Base-by-base conservation (phyloP, 345 rosid species). In the Cardamine chenopodiifolia region DNA sequence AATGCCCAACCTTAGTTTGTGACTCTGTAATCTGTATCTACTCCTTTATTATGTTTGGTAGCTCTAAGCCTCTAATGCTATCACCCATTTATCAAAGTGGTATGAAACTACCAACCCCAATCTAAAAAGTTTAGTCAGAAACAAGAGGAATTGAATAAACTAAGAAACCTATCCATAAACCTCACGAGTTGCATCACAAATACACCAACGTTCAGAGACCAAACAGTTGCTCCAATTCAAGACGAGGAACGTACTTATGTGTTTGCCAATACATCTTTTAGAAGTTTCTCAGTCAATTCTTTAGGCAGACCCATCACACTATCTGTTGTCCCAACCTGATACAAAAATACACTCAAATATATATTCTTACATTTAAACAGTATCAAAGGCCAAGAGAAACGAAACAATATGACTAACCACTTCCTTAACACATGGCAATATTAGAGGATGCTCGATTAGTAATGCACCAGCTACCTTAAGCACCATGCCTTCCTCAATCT, bases 251-350 rank as follows among this genome's bases (percentile, higher is more conserved):
- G 19, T 42, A 58, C 42, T n/a, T 55, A 74, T 17, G 39, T 32
- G 61, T 7, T 70, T 63, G 17, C 60, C 71, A 87, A 77, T 22
- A 84, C 89, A 78, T 86, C 88, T 80, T 80, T 83, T 8, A 88
- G 42, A 62, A 91, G 91, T 78, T 84, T 91, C 71, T 88, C 75
- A 1, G 91, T 82, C 20, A 88, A 84, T 56, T 84, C 86, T 84
- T 86, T 91, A 1, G 98, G 88, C 28, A 93, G 93, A 78, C 96
- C 96, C 97, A 89, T 93, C 80, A 93, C 93, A 11, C 98, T 91
- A 78, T 93, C 98, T 1, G 87, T 89, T 34, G 94, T 87, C 68
- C 98, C 97, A 25, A 83, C 86, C 97, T 93, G 94, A 73, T 82
- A 34, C 66, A 52, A 44, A 29, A 70, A 49, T 10, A 64, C 15